phyloP scores from a whole-genome alignment of 352 stramenopile species.

The Bremia lactucae region DNA sequence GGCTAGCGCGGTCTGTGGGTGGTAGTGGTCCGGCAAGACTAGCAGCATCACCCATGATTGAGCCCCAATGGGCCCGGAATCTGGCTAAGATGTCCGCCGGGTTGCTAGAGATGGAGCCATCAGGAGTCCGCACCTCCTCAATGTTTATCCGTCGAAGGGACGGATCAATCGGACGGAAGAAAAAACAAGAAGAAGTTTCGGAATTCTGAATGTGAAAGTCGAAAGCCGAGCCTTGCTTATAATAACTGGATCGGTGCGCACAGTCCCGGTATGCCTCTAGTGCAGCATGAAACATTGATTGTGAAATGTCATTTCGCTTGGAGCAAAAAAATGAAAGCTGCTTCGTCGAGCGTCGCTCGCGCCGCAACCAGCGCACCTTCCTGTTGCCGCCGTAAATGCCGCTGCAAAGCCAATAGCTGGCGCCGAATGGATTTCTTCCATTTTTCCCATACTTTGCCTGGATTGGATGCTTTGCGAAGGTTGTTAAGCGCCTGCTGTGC shows the following conservation, averaged over 20 bases:
- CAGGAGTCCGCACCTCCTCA: neutral
- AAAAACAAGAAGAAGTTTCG: neutral
- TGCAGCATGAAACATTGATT: too few species aligned
- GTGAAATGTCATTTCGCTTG: too few species aligned
- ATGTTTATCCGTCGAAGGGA: neutral
- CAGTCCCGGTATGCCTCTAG: too few species aligned
- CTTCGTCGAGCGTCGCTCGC: too few species aligned
- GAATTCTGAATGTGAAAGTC: neutral
- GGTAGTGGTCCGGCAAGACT: neutral
- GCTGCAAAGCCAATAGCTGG: too few species aligned
- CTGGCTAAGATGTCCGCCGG: neutral
- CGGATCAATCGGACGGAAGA: neutral
- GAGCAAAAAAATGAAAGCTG: too few species aligned
- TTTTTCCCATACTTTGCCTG: too few species aligned
- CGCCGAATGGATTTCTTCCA: too few species aligned
- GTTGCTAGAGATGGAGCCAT: neutral
- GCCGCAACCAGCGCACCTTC: too few species aligned
- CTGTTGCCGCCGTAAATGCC: too few species aligned
- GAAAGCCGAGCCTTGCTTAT: neutral
- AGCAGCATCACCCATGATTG: neutral
- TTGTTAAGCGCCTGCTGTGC: too few species aligned
- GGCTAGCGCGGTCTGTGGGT: neutral
- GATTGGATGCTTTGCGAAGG: too few species aligned
- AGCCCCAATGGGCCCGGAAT: neutral
- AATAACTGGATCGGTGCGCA: neutral